These are phyloP conservation scores for Scheffersomyces segobiensis DNA, from an alignment of 1,139 yeast species.

Conservation along the genomic window DNA sequence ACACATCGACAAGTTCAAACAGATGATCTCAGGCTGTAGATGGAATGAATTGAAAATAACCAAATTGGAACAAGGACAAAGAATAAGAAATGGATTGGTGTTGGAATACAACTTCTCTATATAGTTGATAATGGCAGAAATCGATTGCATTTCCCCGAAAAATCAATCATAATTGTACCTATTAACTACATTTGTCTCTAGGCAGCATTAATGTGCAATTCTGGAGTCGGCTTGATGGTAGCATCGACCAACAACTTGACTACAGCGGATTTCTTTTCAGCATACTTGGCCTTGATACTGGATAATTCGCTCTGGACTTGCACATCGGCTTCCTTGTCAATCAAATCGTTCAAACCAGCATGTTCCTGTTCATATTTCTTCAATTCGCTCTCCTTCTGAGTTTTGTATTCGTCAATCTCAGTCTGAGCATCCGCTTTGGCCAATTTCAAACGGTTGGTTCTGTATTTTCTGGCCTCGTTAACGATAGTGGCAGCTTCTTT, in stretches of 20 bases:
- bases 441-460: constrained; percentile 86
- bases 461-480: constrained; percentile 81
- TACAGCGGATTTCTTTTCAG: constrained; percentile 64
- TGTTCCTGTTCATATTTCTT: constrained; percentile 68
- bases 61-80: not conserved
- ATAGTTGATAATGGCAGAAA: not conserved
- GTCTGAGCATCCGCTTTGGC: constrained; percentile 91
- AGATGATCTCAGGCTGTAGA: not conserved
- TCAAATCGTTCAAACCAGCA: constrained; percentile 64
- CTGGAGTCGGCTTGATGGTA: constrained; percentile 76
- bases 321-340: constrained; percentile 72
- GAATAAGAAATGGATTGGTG: not conserved
- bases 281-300: constrained; percentile 62
- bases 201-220: constrained; percentile 74
- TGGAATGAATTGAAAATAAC: not conserved
- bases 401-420: constrained; percentile 86
- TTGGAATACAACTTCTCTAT: not conserved
- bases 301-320: constrained; percentile 59
- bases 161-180: not conserved
- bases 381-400: constrained; percentile 81
- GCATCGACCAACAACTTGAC: constrained; percentile 78
- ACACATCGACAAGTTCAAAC: not conserved
- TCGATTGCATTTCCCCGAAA: not conserved
- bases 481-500: constrained; percentile 96
- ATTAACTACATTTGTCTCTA: not conserved